Percentiles rank a stretch among this genome's conserved stretches.
phyloP scores from a whole-genome alignment of 2,329 filamentous ascomycete genomes.

The Colletotrichum trifolii region DNA sequence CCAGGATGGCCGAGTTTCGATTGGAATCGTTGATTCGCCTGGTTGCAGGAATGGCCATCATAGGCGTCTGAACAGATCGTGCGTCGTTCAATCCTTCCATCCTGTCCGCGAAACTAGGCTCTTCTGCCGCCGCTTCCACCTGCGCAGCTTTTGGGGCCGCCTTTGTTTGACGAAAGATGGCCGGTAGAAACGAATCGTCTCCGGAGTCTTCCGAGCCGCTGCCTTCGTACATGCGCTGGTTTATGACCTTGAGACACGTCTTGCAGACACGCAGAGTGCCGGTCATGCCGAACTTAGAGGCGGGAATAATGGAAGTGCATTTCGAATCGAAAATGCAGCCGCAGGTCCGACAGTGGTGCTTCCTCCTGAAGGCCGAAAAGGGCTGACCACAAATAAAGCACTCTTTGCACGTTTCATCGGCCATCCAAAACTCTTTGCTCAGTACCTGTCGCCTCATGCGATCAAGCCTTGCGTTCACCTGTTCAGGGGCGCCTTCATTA shows the following conservation, averaged over 20 bases:
- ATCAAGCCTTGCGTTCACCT: constrained; percentile 70
- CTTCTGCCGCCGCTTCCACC: constrained; percentile 53
- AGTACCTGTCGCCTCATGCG: constrained; percentile 88
- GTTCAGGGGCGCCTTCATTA: constrained; percentile 67
- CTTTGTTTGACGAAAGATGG: constrained; percentile 68
- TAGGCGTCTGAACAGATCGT: constrained; percentile 71
- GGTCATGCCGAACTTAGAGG: constrained; percentile 86
- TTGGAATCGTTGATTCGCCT: constrained; percentile 79
- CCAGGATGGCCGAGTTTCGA: constrained; percentile 86
- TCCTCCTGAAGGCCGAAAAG: constrained; percentile 93
- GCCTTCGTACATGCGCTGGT: constrained; percentile 82
- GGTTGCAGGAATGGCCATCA: constrained; percentile 77
- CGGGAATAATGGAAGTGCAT: constrained; percentile 91
- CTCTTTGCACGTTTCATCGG: constrained; percentile 96
- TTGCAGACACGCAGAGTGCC: constrained; percentile 91
- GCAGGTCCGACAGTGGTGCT: constrained; percentile 95
- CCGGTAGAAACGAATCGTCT: constrained; percentile 76
- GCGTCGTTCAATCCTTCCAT: constrained; percentile 58
- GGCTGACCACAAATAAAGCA: constrained; percentile 92
- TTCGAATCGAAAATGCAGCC: constrained; percentile 99
- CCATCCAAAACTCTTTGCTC: constrained; percentile 99
- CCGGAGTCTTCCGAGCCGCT: constrained; percentile 89
- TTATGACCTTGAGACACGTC: constrained; percentile 90
- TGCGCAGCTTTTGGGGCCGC: constrained; percentile 48
- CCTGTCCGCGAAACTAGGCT: constrained; percentile 53